phyloP scores from a whole-genome alignment of 1,139 yeast genomes.

The Magnusiomyces tetraspermus region DNA sequence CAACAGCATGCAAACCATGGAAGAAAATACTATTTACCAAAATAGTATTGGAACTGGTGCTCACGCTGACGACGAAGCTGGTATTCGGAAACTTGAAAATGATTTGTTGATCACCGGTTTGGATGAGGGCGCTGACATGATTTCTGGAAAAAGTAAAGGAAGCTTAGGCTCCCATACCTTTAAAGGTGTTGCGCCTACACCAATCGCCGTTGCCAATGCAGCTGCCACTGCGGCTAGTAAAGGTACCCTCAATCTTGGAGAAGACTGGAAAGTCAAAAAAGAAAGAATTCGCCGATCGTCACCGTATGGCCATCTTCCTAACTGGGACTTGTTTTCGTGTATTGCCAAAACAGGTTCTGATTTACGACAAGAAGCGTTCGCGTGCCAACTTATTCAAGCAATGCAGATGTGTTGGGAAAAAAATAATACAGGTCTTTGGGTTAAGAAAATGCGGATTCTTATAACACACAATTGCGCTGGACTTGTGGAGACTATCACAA shows the following conservation, averaged over 20 bases:
- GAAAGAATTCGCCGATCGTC: constrained; percentile 69
- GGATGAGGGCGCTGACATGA: constrained; percentile 30
- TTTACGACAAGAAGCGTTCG: constrained; percentile 93
- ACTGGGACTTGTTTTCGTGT: constrained; percentile 93
- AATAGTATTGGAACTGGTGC: constrained; percentile 15
- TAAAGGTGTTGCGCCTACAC: background rate
- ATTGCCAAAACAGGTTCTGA: constrained; percentile 96
- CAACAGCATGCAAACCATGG: constrained; percentile 81
- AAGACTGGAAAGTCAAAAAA: constrained; percentile 82
- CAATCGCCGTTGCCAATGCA: background rate
- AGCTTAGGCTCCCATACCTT: constrained; percentile 32
- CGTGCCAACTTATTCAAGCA: constrained; percentile 83
- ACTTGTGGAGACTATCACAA: constrained; percentile 87
- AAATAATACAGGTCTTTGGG: constrained; percentile 68
- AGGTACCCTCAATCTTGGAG: constrained; percentile 52
- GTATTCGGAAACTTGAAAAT: constrained; percentile 82
- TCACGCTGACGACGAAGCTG: constrained; percentile 51
- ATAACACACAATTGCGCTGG: constrained; percentile 89
- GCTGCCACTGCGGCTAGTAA: background rate
- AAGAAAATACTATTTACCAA: constrained; percentile 42
- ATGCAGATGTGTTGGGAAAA: constrained; percentile 77
- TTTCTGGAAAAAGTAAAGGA: too few relatives aligned
- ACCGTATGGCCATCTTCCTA: constrained; percentile 71
- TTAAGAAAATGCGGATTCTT: constrained; percentile 81
- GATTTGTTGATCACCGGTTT: constrained; percentile 75